A percentile compares a stretch with the other conserved stretches of the same genome.
Evolutionary conservation across 768 basidiomycete genomes (phyloP).

Genomic region (Tremella fuciformis): DNA sequence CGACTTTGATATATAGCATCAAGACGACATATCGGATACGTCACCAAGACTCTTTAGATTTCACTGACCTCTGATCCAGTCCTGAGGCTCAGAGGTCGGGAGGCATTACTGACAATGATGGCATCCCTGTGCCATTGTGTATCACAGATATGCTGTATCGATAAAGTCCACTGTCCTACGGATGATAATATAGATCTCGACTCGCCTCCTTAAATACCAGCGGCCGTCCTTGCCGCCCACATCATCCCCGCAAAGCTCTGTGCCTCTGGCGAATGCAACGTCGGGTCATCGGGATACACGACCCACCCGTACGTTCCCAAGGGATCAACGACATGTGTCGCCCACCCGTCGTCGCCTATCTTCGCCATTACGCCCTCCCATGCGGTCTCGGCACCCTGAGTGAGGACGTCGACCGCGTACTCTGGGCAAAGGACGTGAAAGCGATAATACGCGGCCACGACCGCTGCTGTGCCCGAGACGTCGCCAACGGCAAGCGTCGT

Average conservation of each 20-base stretch:
- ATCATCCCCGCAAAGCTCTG: slow-evolving; percentile 35
- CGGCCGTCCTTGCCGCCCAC: slow-evolving; percentile 39
- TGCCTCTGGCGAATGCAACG: slow-evolving; percentile 32
- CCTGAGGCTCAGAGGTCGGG: no score
- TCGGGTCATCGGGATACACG: slow-evolving; percentile 19
- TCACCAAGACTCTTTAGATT: no score
- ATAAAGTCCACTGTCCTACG: no score
- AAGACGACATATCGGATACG: no score
- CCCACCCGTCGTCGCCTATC: slow-evolving; percentile 29
- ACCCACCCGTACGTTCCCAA: slow-evolving; percentile 28
- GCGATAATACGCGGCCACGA: slow-evolving; percentile 38
- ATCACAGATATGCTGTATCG: no score
- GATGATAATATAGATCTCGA: no score
- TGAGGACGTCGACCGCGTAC: background rate
- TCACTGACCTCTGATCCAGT: no score
- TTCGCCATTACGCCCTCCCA: slow-evolving; percentile 32
- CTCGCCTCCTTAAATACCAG: slow-evolving; percentile 13
- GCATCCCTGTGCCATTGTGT: no score
- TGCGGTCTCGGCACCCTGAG: slow-evolving; percentile 14
- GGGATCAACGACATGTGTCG: slow-evolving; percentile 35
- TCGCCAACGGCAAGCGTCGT: slow-evolving; percentile 15
- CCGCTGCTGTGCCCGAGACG: slow-evolving; percentile 28
- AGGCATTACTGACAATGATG: no score
- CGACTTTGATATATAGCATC: slow-evolving; percentile 61
- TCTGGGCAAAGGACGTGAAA: slow-evolving; percentile 16